Percentiles rank a stretch among this genome's conserved stretches.
phyloP scores from a whole-genome alignment of 345 rosid genomes.

The Psidium guajava region DNA sequence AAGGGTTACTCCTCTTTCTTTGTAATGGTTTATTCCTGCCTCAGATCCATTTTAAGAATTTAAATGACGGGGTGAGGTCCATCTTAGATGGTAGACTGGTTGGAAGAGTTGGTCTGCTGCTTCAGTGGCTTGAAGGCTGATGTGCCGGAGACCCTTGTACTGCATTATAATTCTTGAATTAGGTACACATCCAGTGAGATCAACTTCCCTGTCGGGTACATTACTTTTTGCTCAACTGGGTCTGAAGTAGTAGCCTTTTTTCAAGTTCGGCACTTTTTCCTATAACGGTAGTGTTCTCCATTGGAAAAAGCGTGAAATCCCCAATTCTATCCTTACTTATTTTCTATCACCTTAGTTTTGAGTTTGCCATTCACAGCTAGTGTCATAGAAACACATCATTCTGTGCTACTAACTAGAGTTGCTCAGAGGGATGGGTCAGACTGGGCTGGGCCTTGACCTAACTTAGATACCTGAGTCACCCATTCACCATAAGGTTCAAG shows the following conservation, averaged over 20 bases:
- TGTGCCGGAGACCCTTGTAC: not conserved
- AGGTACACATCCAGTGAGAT: not conserved
- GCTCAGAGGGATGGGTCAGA: not conserved
- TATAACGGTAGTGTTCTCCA: not conserved
- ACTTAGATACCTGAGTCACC: not conserved
- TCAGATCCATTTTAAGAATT: not conserved
- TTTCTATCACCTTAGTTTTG: not conserved
- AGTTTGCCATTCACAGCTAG: not conserved
- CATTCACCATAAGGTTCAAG: not conserved
- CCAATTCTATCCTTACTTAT: not conserved
- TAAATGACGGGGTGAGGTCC: not conserved
- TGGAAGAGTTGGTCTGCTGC: not conserved
- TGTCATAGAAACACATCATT: not conserved
- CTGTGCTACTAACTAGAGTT: not conserved
- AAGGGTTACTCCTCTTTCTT: not conserved
- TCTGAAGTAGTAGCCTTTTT: not conserved
- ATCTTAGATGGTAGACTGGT: not conserved
- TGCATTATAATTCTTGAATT: not conserved
- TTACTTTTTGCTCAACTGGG: not conserved
- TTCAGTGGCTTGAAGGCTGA: not conserved
- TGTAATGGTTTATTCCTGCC: not conserved
- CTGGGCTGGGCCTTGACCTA: not conserved
- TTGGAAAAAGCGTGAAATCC: not conserved
- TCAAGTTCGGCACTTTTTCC: not conserved
- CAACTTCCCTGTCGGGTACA: not conserved